A percentile compares a stretch with the other conserved stretches of the same genome.
Evolutionary conservation across 352 stramenopile species (phyloP).

Genomic region (Phytopythium chamaehyphon): DNA sequence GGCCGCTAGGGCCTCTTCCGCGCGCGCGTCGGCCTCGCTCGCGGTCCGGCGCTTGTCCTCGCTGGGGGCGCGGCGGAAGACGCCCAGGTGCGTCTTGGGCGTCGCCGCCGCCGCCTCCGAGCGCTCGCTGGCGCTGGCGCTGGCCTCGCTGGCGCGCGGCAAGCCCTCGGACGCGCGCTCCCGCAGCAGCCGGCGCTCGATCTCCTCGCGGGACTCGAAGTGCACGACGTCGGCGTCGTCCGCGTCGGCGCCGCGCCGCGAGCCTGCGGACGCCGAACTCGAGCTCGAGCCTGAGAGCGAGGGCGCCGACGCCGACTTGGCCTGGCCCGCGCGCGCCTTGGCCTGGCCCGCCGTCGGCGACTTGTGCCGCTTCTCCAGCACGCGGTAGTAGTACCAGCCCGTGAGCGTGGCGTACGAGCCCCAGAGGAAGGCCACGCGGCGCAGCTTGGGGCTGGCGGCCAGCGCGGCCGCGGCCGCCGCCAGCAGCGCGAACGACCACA

Average conservation of each 20-base stretch:
- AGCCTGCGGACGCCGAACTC: slow-evolving; percentile 5
- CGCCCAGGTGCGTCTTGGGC: slow-evolving; percentile 28
- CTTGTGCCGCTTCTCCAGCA: slow-evolving; percentile 61
- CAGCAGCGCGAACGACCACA: slow-evolving; percentile 38
- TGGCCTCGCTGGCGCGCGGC: slow-evolving; percentile 42
- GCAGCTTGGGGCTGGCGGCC: slow-evolving; percentile 36
- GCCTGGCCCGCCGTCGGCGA: slow-evolving; percentile 9
- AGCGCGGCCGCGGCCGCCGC: slow-evolving; percentile 37
- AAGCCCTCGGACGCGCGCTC: slow-evolving; percentile 38
- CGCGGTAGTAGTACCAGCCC: slow-evolving; percentile 80
- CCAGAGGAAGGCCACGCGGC: slow-evolving; percentile 66
- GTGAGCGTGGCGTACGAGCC: slow-evolving; percentile 78
- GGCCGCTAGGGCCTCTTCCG: slow-evolving; percentile 17
- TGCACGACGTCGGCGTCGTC: slow-evolving; percentile 29
- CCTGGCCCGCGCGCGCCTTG: slow-evolving; percentile 14
- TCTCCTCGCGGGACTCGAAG: slow-evolving; percentile 39
- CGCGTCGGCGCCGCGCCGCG: slow-evolving; percentile 10
- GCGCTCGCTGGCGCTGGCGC: slow-evolving; percentile 53
- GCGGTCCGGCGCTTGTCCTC: slow-evolving; percentile 26
- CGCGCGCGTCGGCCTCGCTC: slow-evolving; percentile 28
- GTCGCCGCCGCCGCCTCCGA: slow-evolving; percentile 36
- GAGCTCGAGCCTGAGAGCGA: no score
- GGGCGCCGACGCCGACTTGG: slow-evolving; percentile 3
- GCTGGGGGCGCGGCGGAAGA: slow-evolving; percentile 30
- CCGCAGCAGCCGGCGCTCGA: slow-evolving; percentile 23